phyloP scores from a whole-genome alignment of 208 protist genomes.

The Wallacemonas sp. region DNA sequence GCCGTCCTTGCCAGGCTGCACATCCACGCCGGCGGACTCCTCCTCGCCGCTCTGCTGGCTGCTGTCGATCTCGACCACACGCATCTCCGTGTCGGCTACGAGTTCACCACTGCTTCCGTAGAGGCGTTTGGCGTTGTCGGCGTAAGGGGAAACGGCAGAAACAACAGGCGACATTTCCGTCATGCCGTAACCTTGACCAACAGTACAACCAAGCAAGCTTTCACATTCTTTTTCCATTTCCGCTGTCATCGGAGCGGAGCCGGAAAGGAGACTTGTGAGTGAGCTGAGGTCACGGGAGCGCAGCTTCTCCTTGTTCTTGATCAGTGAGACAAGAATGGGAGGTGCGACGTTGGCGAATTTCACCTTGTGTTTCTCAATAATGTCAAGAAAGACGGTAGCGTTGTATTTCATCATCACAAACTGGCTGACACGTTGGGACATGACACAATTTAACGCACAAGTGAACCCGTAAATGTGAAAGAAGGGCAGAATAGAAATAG shows the following conservation, averaged over 20 bases:
- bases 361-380: conserved; percentile 49
- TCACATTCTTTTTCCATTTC: conserved; percentile 28
- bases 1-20: conserved; percentile 29
- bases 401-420: conserved; percentile 61
- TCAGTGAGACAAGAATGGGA: conserved; percentile 63
- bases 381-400: conserved; percentile 33
- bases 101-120: conserved; percentile 14
- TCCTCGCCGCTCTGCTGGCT: conserved; percentile 41
- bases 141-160: conserved; percentile 2
- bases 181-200: conserved; percentile 79
- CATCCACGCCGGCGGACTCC: conserved; percentile 18
- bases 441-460: conserved; percentile 23
- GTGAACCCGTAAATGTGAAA: conserved; percentile 88
- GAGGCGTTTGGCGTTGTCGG: neutral
- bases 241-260: conserved; percentile 56
- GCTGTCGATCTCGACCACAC: conserved; percentile 32
- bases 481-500: conserved; percentile 56
- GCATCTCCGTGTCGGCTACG: conserved; percentile 33
- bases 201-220: conserved; percentile 8
- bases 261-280: conserved; percentile 30
- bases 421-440: conserved; percentile 26
- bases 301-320: conserved; percentile 51
- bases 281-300: conserved; percentile 34
- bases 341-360: conserved; percentile 60
- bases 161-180: conserved; percentile 72